Evolutionary conservation across 176 grass and related monocot species (phyloP), one percentile per base, ranked within the genome.

Genomic region (Dendrocalamus sinicus): DNA sequence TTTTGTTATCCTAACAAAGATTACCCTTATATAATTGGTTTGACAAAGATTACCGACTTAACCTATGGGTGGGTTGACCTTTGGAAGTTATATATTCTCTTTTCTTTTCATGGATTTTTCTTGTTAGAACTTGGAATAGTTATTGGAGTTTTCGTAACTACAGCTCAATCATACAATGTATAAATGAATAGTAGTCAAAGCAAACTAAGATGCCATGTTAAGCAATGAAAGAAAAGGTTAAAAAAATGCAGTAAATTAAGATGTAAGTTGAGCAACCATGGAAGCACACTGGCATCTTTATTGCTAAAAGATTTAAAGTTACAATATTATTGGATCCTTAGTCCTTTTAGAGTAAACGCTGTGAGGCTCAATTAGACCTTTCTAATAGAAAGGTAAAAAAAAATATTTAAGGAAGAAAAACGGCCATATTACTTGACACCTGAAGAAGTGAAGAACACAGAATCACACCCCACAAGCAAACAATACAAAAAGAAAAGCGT

Each of bases 21-120:
- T 47, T 59, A 20, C 17, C 35, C 47, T 73, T 41, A 41, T 48
- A 51, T 75, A 32, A 22, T 17, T 57, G 47, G 75, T 62, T 55
- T 50, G 43, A 72, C 66, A 24, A 51, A 26, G 41, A 20, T 55
- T 81, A 76, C 39, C 8, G 24, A 24, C 30, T 67, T 81, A 55
- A 54, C n/a, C 8, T 39, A 55, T 75, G 39, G 17, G 8, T 37
- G 60, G 75, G 63, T 88, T 83, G 79, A 88, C 86, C n/a, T 87
- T 83, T 82, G 43, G 6, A 77, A 14, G 37, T 8, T 1, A 12
- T 20, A 8, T 55, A 61, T 62, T 60, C 76, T 6, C 12, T 68
- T 55, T 69, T 69, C 19, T 14, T 70, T 15, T 68, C 62, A 76
- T 75, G 19, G 70, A 9, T 13, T 16, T 12, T 54, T 30, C 28